Conservation (phyloP, 352 stramenopile species). For the Globisporangium irregulare region DNA sequence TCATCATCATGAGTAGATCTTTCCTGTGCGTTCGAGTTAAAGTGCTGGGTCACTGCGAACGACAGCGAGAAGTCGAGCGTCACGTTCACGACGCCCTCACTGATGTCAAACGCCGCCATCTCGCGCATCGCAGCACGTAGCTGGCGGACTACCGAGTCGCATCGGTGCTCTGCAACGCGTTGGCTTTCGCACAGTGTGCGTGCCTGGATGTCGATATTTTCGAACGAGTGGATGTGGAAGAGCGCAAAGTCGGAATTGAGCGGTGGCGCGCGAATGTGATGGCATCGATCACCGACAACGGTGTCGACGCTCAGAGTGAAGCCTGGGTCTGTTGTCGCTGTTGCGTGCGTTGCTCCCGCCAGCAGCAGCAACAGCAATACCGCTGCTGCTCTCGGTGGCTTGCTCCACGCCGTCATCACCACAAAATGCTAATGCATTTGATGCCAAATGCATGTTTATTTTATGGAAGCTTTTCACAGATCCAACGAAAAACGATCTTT, state of each 20-base stretch:
- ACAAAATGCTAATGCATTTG: too few relatives aligned
- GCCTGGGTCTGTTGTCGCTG: background rate
- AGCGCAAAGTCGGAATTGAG: constrained; percentile 28
- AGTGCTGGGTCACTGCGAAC: constrained; percentile 31
- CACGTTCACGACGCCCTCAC: constrained; percentile 54
- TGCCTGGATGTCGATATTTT: constrained; percentile 25
- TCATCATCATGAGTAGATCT: background rate
- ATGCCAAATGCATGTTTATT: background rate
- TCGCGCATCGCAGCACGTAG: constrained; percentile 37
- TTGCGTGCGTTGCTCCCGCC: background rate
- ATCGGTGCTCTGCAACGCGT: constrained; percentile 33
- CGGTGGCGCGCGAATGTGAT: constrained; percentile 20
- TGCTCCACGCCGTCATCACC: too few relatives aligned
- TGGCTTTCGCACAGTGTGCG: constrained; percentile 21
- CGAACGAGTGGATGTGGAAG: constrained; percentile 41
- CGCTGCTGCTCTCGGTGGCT: too few relatives aligned
- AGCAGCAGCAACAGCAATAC: background rate
- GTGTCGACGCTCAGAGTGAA: background rate
- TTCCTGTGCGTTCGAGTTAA: constrained; percentile 10
- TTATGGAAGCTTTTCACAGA: constrained; percentile 7
- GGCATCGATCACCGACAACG: constrained; percentile 15
- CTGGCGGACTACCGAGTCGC: constrained; percentile 20
- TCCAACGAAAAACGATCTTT: background rate
- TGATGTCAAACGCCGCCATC: constrained; percentile 38
- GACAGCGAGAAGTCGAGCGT: constrained; percentile 48